A percentile compares a stretch with the other conserved stretches of the same genome.
phyloP scores from a whole-genome alignment of 495 filamentous ascomycete genomes.

The Hypoxylon subgilvum region DNA sequence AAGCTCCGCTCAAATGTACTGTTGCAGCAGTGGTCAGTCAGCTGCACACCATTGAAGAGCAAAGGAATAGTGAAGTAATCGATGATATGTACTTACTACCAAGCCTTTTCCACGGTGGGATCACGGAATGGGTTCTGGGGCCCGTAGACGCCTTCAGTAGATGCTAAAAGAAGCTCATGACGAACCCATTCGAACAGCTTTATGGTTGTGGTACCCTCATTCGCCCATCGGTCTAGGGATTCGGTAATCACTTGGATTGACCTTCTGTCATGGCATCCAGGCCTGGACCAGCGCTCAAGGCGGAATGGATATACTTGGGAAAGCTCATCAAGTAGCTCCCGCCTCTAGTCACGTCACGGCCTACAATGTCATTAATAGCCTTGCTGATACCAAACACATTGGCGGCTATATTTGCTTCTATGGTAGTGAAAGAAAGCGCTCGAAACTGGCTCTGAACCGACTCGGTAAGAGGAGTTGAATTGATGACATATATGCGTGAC shows the following conservation, averaged over 20 bases:
- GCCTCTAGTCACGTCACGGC: conserved; percentile 14
- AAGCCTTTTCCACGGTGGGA: neutral
- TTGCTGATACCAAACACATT: conserved; percentile 28
- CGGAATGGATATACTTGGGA: no score
- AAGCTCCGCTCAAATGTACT: no score
- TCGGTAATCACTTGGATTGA: no score
- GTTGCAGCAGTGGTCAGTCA: no score
- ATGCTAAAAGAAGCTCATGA: conserved; percentile 2
- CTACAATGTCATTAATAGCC: conserved; percentile 18
- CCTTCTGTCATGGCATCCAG: conserved; percentile 13
- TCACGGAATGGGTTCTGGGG: conserved; percentile 14
- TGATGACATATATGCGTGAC: conserved; percentile 36
- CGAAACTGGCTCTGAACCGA: conserved; percentile 28
- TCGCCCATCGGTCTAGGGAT: no score
- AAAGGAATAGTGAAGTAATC: no score
- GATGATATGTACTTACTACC: no score
- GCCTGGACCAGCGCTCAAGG: no score
- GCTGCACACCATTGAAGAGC: no score
- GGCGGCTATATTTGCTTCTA: neutral
- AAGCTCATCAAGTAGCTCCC: no score
- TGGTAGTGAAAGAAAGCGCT: conserved; percentile 22
- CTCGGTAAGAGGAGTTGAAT: conserved; percentile 28
- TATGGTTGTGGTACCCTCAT: neutral
- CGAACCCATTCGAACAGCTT: neutral
- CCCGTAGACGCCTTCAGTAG: conserved; percentile 13